A percentile compares a stretch with the other conserved stretches of the same genome.
phyloP scores from a whole-genome alignment of 352 stramenopile species.

The Pythium phragmitis region DNA sequence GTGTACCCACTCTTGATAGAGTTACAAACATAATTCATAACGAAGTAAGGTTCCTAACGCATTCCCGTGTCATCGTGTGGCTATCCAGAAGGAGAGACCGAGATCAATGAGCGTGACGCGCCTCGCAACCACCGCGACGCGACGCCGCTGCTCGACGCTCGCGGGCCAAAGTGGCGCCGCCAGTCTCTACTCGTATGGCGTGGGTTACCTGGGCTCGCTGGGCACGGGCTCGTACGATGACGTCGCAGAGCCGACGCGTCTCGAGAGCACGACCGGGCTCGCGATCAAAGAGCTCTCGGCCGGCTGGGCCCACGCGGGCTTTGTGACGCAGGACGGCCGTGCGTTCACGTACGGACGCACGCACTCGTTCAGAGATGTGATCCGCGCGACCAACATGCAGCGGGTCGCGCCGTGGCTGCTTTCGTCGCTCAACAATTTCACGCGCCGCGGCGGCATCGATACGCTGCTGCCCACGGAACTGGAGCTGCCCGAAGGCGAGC shows the following conservation, averaged over 20 bases:
- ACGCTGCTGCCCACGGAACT: constrained; percentile 56
- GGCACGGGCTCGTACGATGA: constrained; percentile 67
- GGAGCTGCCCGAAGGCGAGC: constrained; percentile 56
- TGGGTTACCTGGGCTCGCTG: constrained; percentile 74
- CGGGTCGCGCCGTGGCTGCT: constrained; percentile 72
- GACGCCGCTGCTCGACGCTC: constrained; percentile 17
- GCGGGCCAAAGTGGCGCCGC: neutral
- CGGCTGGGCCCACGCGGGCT: constrained; percentile 76
- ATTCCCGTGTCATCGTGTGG: neutral
- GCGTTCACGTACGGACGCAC: constrained; percentile 78
- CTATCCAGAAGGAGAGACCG: too few species aligned
- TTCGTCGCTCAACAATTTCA: constrained; percentile 72
- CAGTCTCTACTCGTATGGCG: constrained; percentile 66
- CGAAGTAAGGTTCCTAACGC: neutral
- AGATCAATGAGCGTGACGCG: neutral
- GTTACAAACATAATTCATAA: neutral
- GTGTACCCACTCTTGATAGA: constrained; percentile 9
- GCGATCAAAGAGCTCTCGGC: constrained; percentile 65
- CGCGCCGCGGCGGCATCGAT: constrained; percentile 57
- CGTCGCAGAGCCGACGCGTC: constrained; percentile 41
- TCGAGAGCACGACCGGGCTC: constrained; percentile 44
- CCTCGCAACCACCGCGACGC: neutral
- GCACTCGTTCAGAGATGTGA: constrained; percentile 83
- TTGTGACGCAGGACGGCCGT: constrained; percentile 63
- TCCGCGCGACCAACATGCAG: constrained; percentile 83